Evolutionary conservation across 805 yeast species (phyloP).

Genomic region (Wickerhamomyces silvicola): DNA sequence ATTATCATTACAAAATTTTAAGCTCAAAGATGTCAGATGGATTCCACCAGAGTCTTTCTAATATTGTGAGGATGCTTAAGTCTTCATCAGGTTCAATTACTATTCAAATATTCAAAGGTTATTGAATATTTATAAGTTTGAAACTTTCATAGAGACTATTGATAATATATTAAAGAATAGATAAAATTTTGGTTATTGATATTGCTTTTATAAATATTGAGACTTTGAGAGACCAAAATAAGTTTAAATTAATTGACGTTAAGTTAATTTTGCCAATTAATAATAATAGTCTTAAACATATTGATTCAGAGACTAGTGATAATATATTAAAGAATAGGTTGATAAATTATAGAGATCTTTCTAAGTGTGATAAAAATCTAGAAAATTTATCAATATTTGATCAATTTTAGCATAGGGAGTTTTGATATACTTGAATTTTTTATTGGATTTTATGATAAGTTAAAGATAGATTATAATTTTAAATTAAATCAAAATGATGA

Average conservation of each 20-base stretch:
- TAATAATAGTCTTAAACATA: constrained; percentile 16
- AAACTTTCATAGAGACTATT: constrained; percentile 18
- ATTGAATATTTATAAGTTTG: constrained; percentile 22
- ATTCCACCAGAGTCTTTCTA: constrained; percentile 15
- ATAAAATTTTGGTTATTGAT: constrained; percentile 23
- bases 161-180: constrained; percentile 15
- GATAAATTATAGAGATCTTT: constrained; percentile 9
- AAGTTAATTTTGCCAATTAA: constrained; percentile 22
- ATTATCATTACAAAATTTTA: too few relatives aligned
- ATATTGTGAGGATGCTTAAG: constrained; percentile 17
- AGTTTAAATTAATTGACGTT: constrained; percentile 11
- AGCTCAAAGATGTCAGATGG: constrained; percentile 22
- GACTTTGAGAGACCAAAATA: constrained; percentile 8
- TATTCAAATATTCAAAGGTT: constrained; percentile 21
- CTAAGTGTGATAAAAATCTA: constrained; percentile 14
- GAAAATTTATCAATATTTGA: constrained; percentile 17
- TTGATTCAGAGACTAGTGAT: constrained; percentile 7
- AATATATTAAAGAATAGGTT: constrained; percentile 14
- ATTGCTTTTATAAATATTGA: constrained; percentile 15
- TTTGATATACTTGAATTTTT: background rate
- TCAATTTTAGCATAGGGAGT: constrained; percentile 7
- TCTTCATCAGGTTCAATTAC: constrained; percentile 16
- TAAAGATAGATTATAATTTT: background rate
- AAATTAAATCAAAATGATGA: background rate
- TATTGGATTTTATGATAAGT: background rate